Conservation (phyloP, 192 early-diverging fungal species). For the Coemansia javaensis region DNA sequence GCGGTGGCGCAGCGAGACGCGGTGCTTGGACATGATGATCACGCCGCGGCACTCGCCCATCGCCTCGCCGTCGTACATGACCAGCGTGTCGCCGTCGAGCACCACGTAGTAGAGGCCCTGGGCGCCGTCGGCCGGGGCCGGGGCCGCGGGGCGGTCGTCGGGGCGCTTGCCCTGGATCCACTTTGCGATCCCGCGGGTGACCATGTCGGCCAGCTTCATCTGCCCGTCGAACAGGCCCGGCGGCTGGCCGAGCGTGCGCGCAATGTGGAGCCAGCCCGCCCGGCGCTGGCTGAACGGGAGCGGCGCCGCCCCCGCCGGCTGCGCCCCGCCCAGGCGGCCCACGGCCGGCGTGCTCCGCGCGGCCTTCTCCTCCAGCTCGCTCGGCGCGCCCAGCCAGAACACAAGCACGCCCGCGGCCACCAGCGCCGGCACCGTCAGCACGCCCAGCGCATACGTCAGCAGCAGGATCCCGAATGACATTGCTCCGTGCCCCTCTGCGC, state of each 20-base stretch:
- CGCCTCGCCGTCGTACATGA: conserved; percentile 75
- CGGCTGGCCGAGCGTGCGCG: conserved; percentile 26
- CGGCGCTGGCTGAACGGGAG: conserved; percentile 39
- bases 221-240: conserved; percentile 11
- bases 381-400: conserved; percentile 21
- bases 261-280: conserved; percentile 46
- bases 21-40: conserved; percentile 64
- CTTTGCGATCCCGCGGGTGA: conserved; percentile 38
- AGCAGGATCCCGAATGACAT: conserved; percentile 17
- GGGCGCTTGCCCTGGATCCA: conserved; percentile 40
- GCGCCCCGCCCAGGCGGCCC: neutral
- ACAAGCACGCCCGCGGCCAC: conserved; percentile 12
- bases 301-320: neutral
- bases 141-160: conserved; percentile 11
- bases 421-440: conserved; percentile 33
- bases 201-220: conserved; percentile 31
- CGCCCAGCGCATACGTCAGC: conserved; percentile 38
- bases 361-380: too few species aligned
- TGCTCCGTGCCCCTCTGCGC: neutral
- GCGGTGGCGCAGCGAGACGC: conserved; percentile 54
- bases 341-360: neutral
- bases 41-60: conserved; percentile 74
- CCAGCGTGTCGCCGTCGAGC: conserved; percentile 72
- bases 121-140: conserved; percentile 6
- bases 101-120: conserved; percentile 66